These are phyloP conservation scores for Irpex sp. DNA, from an alignment of 1,284 basidiomycete genomes.

Conservation along the genomic window DNA sequence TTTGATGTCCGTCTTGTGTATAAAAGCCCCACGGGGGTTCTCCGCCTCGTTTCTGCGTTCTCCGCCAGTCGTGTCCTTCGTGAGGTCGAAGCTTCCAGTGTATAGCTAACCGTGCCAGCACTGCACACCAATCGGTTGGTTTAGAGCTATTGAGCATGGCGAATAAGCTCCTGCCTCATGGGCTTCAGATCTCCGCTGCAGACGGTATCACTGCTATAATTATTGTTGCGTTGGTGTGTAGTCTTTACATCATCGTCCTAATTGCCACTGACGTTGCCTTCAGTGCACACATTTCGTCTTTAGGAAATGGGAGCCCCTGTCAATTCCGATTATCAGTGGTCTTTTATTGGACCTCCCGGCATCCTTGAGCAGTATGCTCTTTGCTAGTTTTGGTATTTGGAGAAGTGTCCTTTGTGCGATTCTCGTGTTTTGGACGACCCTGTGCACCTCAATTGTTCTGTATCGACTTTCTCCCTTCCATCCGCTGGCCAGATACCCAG, in stretches of 20 bases:
- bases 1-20: background rate
- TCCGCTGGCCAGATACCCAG: slow-evolving; percentile 12
- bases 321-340: background rate
- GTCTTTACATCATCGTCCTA: background rate
- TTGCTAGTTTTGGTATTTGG: background rate
- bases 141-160: background rate
- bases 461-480: slow-evolving; percentile 10
- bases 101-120: no score
- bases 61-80: background rate
- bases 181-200: background rate
- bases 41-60: background rate
- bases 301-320: background rate
- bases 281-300: background rate
- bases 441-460: background rate
- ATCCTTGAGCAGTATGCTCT: background rate
- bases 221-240: background rate
- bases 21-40: background rate
- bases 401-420: background rate
- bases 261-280: background rate
- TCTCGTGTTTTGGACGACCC: background rate
- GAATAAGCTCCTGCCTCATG: background rate
- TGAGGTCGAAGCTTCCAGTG: no score
- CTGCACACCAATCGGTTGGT: background rate
- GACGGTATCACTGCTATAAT: background rate
- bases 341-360: background rate